These are phyloP conservation scores for Penicillium canariense DNA, from an alignment of 495 filamentous ascomycete species.

Conservation along the genomic window DNA sequence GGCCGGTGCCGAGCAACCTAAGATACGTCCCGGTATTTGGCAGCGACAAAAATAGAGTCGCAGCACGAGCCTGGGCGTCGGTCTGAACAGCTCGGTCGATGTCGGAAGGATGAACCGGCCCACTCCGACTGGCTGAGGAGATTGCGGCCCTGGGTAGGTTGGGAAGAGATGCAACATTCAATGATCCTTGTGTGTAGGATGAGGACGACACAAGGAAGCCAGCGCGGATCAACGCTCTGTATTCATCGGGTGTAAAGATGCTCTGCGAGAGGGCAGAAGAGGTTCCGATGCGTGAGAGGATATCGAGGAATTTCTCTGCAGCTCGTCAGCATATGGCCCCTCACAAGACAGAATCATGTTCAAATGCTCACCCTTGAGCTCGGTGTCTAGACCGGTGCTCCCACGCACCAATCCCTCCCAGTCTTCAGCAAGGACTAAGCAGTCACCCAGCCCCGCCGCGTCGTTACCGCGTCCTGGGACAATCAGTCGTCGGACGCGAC, in stretches of 20 bases:
- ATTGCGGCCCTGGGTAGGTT: conserved; percentile 44
- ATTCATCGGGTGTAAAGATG: conserved; percentile 50
- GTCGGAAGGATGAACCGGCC: conserved; percentile 5
- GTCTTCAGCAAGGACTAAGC: conserved; percentile 61
- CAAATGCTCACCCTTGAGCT: conserved; percentile 43
- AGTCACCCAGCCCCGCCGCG: conserved; percentile 63
- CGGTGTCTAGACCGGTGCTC: conserved; percentile 41
- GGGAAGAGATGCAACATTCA: conserved; percentile 54
- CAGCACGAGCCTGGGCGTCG: conserved; percentile 31
- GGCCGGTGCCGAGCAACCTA: conserved; percentile 63
- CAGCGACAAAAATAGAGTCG: conserved; percentile 60
- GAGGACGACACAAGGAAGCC: conserved; percentile 68
- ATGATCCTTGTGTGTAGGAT: conserved; percentile 42
- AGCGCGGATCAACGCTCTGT: conserved; percentile 58
- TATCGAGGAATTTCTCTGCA: conserved; percentile 52
- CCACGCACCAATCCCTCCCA: conserved; percentile 56
- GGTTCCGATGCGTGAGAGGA: conserved; percentile 55
- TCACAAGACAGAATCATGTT: background rate
- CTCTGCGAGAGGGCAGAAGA: conserved; percentile 48
- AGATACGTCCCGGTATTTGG: conserved; percentile 74
- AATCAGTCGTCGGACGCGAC: conserved; percentile 62
- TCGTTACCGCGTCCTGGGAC: conserved; percentile 63
- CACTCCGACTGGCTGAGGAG: conserved; percentile 54
- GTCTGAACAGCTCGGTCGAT: conserved; percentile 22
- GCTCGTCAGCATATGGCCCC: background rate